phyloP scores from a whole-genome alignment of 2,329 filamentous ascomycete genomes.

The Colletotrichum simmondsii region DNA sequence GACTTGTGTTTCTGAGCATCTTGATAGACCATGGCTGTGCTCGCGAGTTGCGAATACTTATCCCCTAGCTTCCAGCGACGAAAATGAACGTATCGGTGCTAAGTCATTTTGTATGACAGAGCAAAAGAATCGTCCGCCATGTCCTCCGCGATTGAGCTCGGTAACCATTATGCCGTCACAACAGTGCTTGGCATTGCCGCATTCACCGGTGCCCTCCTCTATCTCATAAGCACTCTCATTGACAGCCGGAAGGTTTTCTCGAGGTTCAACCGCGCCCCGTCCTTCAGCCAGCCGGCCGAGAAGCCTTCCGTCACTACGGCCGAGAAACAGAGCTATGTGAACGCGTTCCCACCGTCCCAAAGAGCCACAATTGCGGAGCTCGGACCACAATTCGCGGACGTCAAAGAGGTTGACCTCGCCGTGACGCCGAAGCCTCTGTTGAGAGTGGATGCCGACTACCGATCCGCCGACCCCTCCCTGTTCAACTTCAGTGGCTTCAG shows the following conservation, averaged over 20 bases:
- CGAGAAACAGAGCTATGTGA: conserved; percentile 37
- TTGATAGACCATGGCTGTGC: background rate
- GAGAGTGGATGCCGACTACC: conserved; percentile 47
- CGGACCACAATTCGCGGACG: conserved; percentile 1
- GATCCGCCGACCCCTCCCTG: conserved; percentile 43
- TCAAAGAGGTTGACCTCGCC: conserved; percentile 31
- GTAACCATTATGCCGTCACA: background rate
- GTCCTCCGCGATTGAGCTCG: background rate
- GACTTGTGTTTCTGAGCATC: background rate
- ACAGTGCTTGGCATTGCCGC: conserved; percentile 9
- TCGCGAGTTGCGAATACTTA: background rate
- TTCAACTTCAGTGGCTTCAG: conserved; percentile 78
- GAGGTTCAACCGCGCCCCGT: background rate
- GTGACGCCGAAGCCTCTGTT: conserved; percentile 40
- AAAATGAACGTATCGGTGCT: background rate
- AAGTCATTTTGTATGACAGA: background rate
- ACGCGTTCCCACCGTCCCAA: conserved; percentile 42
- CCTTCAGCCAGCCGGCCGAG: background rate
- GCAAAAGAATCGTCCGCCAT: background rate
- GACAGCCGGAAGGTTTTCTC: background rate
- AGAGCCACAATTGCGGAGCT: conserved; percentile 33
- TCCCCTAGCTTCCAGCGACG: background rate
- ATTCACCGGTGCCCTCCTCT: conserved; percentile 3
- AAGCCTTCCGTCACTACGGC: background rate
- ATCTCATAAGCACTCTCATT: conserved; percentile 1